Percentiles rank a stretch among this genome's conserved stretches.
These are phyloP conservation scores for Didymella lethalis DNA, from an alignment of 2,329 filamentous ascomycete genomes.

Conservation along the genomic window DNA sequence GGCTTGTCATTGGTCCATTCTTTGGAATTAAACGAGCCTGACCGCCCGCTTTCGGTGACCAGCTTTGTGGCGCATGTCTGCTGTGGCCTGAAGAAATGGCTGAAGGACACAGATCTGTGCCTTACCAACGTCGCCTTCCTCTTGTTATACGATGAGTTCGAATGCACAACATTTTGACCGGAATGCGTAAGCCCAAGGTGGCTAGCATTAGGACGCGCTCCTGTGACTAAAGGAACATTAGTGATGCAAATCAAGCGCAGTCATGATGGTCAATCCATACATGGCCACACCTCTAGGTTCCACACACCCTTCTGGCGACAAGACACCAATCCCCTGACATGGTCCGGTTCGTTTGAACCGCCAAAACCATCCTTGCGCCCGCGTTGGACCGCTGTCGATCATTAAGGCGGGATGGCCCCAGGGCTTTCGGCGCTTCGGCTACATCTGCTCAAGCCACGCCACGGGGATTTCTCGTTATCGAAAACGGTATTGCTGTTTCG, in stretches of 20 bases:
- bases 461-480: slow-evolving; percentile 49
- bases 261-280: slow-evolving; percentile 35
- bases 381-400: slow-evolving; percentile 49
- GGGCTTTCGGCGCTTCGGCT: slow-evolving; percentile 49
- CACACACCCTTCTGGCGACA: slow-evolving; percentile 37
- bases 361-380: slow-evolving; percentile 39
- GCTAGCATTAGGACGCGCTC: slow-evolving; percentile 12
- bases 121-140: not conserved
- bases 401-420: slow-evolving; percentile 45
- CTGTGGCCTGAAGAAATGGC: not conserved
- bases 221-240: slow-evolving; percentile 37
- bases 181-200: slow-evolving; percentile 34
- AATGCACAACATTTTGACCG: not conserved
- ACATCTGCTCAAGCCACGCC: slow-evolving; percentile 44
- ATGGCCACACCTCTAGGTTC: slow-evolving; percentile 31
- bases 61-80: slow-evolving; percentile 8
- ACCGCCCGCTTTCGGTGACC: slow-evolving; percentile 2
- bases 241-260: slow-evolving; percentile 25
- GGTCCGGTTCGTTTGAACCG: slow-evolving; percentile 41
- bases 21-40: not conserved
- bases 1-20: slow-evolving; percentile 5
- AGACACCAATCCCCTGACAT: slow-evolving; percentile 45
- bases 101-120: slow-evolving; percentile 17
- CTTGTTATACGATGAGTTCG: slow-evolving; percentile 1
- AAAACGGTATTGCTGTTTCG: slow-evolving; percentile 45